Evolutionary conservation across 1,284 basidiomycete genomes (phyloP), one percentile per base, ranked within the genome.

Genomic region (Polyporus tsugae): DNA sequence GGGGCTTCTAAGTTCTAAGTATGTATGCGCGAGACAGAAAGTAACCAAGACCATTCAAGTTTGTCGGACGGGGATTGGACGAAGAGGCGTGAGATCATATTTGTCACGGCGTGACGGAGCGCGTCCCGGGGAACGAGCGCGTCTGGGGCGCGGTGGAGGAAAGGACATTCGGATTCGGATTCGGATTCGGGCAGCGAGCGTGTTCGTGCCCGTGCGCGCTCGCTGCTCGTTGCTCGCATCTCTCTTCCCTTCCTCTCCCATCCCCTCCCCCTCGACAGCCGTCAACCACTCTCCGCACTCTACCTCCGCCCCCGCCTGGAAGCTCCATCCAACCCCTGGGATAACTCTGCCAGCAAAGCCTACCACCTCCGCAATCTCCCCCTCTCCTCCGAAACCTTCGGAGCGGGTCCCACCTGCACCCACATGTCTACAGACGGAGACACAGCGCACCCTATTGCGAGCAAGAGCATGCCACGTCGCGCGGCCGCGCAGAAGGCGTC

Each of bases 401-500:
- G 66, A 33, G 63, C 59, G 15, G 49, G 25, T 52, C 60, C 46
- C 44, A 46, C 62, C 25, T 46, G 39, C 65, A 60, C 44, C 38
- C 46, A 59, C 42, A 69, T 64, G 65, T 55, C 65, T 22, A 52
- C 46, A 42, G 63, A 61, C 52, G 22, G 38, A 10, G 36, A 41
- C n/a, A 58, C 46, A 39, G 46, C 59, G 33, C 61, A 46, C 61
- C 49, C 42, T 5, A 39, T 62, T 2, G 46, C 52, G 13, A 58
- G 55, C 22, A 63, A 55, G 13, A 35, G 38, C 13, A 65, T 64
- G 41, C 70, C 72, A 4, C 70, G 73, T 19, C 77, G 78, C 25
- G 74, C 74, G 4, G 78, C 77, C 3, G 75, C 76, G 19, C 73
- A 67, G 53, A 77, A 73, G 62, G 77, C 78, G 6, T 67, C 75